These are phyloP conservation scores for Lentinula lateritia DNA, from an alignment of 768 basidiomycete genomes.

Conservation along the genomic window DNA sequence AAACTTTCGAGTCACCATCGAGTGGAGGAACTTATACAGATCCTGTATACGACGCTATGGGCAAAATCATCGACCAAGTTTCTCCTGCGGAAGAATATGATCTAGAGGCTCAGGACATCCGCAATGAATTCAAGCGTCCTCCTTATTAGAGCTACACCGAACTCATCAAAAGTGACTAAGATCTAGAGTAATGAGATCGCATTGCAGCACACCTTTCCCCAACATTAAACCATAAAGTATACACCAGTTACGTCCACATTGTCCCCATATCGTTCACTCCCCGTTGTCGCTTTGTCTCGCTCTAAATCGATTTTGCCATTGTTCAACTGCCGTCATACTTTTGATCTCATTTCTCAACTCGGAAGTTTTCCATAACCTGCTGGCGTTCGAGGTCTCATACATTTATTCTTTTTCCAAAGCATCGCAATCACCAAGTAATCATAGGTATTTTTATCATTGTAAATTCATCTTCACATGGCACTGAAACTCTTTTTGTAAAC, in stretches of 20 bases:
- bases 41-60: slow-evolving; percentile 9
- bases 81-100: slow-evolving; percentile 7
- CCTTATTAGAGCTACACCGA: slow-evolving; percentile 2
- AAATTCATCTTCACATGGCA: not conserved
- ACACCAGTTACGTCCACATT: not conserved
- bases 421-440: not conserved
- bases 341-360: too few species aligned
- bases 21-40: not conserved
- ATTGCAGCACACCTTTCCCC: not conserved
- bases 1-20: slow-evolving; percentile 11
- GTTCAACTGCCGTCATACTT: too few species aligned
- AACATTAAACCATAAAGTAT: not conserved
- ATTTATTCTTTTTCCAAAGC: not conserved
- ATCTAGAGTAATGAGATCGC: not conserved
- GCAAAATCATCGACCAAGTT: slow-evolving; percentile 3
- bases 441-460: not conserved
- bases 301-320: not conserved
- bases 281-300: not conserved
- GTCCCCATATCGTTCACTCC: not conserved
- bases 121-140: slow-evolving; percentile 8
- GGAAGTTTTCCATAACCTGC: not conserved
- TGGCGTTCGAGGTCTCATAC: not conserved
- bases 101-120: slow-evolving; percentile 7
- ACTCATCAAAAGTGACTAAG: not conserved
- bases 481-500: not conserved